Percentiles rank a stretch among this genome's conserved stretches.
phyloP scores from a whole-genome alignment of 306 rosid species.

The Cucumis melo region DNA sequence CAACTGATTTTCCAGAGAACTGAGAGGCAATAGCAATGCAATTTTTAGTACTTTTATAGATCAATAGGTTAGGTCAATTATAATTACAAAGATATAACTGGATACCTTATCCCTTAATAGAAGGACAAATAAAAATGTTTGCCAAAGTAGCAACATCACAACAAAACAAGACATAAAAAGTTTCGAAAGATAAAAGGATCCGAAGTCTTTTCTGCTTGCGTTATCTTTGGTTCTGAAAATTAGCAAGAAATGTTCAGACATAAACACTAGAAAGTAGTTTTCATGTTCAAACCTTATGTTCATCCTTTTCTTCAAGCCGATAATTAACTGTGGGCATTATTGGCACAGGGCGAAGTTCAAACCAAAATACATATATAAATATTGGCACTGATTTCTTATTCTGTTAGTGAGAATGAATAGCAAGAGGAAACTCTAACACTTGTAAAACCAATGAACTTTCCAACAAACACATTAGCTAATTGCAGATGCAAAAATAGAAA shows the following conservation, averaged over 20 bases:
- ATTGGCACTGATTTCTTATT: neutral
- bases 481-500: neutral
- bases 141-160: neutral
- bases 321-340: neutral
- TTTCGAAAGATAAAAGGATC: neutral
- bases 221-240: neutral
- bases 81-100: neutral
- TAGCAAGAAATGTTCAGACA: neutral
- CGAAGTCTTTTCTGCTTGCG: neutral
- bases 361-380: neutral
- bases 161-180: neutral
- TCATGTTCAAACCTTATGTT: neutral
- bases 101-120: neutral
- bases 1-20: conserved; percentile 79
- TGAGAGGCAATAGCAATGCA: conserved; percentile 18
- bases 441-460: neutral
- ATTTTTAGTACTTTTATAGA: neutral
- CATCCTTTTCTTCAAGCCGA: neutral
- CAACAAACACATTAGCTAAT: neutral
- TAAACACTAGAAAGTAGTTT: neutral
- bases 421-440: neutral
- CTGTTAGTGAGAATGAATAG: neutral
- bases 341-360: neutral
- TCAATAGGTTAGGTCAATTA: neutral
- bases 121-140: neutral